Conservation (phyloP, 441 rosid species). For the Hypseocharis bilobata region DNA sequence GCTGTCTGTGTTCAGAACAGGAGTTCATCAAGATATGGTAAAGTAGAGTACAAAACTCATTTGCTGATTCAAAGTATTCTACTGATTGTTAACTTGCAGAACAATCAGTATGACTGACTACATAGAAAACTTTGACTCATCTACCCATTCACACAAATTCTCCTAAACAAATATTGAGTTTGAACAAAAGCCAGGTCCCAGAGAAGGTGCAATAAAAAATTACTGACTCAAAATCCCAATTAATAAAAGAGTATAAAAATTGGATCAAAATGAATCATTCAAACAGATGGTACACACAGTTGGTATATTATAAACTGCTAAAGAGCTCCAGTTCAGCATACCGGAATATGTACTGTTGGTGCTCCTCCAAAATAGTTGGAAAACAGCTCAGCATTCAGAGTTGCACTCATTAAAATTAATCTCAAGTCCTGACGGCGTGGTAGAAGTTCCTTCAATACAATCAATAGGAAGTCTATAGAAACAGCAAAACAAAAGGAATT, state of each 20-base stretch:
- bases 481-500: constrained; percentile 5
- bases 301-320: constrained; percentile 13
- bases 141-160: no score
- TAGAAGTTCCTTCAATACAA: constrained; percentile 93
- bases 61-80: no score
- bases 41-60: no score
- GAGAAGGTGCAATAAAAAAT: background rate
- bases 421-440: constrained; percentile 88
- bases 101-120: no score
- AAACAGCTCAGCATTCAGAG: constrained; percentile 89
- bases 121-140: no score
- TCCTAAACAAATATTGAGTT: no score
- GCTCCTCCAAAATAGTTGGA: constrained; percentile 81
- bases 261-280: background rate
- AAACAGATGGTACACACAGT: constrained; percentile 4
- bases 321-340: constrained; percentile 30
- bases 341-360: constrained; percentile 86
- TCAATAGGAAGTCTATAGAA: constrained; percentile 71
- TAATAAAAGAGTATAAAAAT: background rate
- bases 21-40: background rate
- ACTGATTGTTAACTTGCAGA: no score
- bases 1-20: background rate
- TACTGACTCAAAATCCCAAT: background rate
- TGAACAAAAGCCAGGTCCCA: background rate
- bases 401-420: constrained; percentile 94